Evolutionary conservation across 2,329 filamentous ascomycete genomes (phyloP), one percentile per base, ranked within the genome.

Genomic region (Truncatella angustata): DNA sequence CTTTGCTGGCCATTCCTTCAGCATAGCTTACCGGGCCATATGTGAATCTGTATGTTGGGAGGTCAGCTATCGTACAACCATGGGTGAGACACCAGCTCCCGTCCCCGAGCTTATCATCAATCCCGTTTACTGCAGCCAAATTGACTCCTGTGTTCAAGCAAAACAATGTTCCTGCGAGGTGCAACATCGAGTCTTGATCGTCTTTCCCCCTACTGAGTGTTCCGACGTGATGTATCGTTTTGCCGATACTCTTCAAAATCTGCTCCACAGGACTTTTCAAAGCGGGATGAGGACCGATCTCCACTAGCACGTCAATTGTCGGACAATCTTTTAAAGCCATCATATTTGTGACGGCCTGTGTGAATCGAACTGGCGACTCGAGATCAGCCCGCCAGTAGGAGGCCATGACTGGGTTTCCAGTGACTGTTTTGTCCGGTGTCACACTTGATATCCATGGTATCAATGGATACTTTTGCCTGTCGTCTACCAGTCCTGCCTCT

Each of bases 351-450:
- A 56, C 20, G 2, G 57, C 55, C 3, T 56, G 42, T 4, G 47
- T 35, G 32, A 59, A 59, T 1, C 44, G 36, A 2, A 59, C 57
- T 0, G 58, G 55, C 1, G 52, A 54, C 21, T 56, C 57, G 1
- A 59, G 51, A 23, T 58, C 58, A 3, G 36, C 36, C 6, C 55
- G 24, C 58, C 56, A 60, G 24, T 60, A 59, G 10, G 30, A 14
- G 5, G 20, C 34, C 18, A 4, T n/a, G 32, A 35, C 11, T 35
- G n/a, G 12, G 11, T 20, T 21, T 40, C 37, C 37, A 3, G 16
- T 16, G n/a, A 40, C 20, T 12, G n/a, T n/a, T 30, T 21, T 24
- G 42, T 24, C n/a, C 10, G 23, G 12, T 9, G 5, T 10, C 10
- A 45, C 42, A 18, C 11, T 6, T 14, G 42, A 45, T 11, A 40